A percentile compares a stretch with the other conserved stretches of the same genome.
phyloP scores from a whole-genome alignment of 2,329 filamentous ascomycete genomes.

The Cercospora brassicicola region DNA sequence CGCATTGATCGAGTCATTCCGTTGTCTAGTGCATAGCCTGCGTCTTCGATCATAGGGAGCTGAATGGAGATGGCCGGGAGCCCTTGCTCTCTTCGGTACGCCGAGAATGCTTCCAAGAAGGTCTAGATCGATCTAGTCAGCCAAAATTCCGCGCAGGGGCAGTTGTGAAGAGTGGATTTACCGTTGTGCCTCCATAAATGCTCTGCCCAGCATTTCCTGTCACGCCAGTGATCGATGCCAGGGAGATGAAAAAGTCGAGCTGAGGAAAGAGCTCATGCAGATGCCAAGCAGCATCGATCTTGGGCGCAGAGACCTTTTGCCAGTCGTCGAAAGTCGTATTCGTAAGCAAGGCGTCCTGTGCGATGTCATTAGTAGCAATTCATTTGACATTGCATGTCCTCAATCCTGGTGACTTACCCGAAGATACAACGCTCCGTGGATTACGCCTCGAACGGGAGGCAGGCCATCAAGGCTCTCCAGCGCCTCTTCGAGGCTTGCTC shows the following conservation, averaged over 20 bases:
- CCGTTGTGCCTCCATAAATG: conserved; percentile 52
- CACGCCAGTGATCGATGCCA: conserved; percentile 53
- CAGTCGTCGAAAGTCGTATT: conserved; percentile 14
- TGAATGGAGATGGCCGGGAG: conserved; percentile 53
- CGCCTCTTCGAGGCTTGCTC: not conserved
- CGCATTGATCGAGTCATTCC: not conserved
- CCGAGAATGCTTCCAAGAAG: conserved; percentile 31
- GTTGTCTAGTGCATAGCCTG: conserved; percentile 40
- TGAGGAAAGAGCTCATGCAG: conserved; percentile 24
- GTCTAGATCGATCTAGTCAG: not conserved
- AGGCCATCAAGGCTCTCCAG: not conserved
- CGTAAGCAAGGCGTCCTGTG: conserved; percentile 9
- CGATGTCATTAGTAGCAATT: not conserved
- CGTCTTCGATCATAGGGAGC: conserved; percentile 52
- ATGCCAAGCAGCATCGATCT: conserved; percentile 37
- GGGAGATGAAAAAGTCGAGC: conserved; percentile 37
- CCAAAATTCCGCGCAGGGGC: not conserved
- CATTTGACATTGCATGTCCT: not conserved
- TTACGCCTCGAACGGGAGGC: conserved; percentile 6
- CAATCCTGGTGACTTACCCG: not conserved
- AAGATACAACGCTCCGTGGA: conserved; percentile 3
- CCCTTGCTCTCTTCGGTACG: conserved; percentile 44
- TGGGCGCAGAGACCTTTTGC: conserved; percentile 24
- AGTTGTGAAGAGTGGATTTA: not conserved
- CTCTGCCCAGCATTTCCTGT: conserved; percentile 59